Percentiles rank a stretch among this genome's conserved stretches.
Conservation (phyloP, 768 basidiomycete species). For the Xerocomellus amylosporus region DNA sequence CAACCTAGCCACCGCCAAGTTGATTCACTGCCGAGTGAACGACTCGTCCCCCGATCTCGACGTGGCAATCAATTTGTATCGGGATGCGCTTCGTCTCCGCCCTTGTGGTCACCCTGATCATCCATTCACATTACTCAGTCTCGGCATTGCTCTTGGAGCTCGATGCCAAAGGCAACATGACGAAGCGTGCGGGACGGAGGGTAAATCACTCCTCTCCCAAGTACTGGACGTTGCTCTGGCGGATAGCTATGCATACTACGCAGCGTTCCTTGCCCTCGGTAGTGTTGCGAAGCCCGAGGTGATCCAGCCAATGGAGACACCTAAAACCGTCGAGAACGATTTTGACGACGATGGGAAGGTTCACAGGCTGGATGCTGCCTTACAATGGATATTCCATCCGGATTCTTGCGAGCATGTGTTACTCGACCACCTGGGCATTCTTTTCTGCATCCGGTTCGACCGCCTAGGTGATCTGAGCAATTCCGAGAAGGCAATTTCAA, state of each 20-base stretch:
- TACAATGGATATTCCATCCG: neutral
- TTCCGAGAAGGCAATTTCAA: neutral
- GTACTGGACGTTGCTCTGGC: neutral
- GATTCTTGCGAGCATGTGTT: neutral
- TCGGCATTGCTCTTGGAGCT: slow-evolving; percentile 1
- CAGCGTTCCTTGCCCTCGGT: neutral
- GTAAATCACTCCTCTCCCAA: neutral
- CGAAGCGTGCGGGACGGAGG: slow-evolving; percentile 8
- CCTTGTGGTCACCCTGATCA: slow-evolving; percentile 7
- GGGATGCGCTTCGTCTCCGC: slow-evolving; percentile 1
- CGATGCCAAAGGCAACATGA: slow-evolving; percentile 3
- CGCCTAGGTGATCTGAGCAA: neutral
- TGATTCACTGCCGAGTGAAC: neutral
- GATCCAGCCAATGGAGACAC: neutral
- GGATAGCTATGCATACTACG: neutral
- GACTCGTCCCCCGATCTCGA: neutral
- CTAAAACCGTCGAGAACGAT: no score
- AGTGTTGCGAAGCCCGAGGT: neutral
- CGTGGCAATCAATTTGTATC: neutral
- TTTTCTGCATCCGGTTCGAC: neutral
- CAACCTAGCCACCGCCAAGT: slow-evolving; percentile 5
- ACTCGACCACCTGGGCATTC: neutral
- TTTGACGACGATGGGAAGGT: neutral
- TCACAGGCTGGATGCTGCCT: neutral
- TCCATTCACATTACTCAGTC: neutral